Conservation (phyloP, 768 basidiomycete genomes). For the Suillus paluster region DNA sequence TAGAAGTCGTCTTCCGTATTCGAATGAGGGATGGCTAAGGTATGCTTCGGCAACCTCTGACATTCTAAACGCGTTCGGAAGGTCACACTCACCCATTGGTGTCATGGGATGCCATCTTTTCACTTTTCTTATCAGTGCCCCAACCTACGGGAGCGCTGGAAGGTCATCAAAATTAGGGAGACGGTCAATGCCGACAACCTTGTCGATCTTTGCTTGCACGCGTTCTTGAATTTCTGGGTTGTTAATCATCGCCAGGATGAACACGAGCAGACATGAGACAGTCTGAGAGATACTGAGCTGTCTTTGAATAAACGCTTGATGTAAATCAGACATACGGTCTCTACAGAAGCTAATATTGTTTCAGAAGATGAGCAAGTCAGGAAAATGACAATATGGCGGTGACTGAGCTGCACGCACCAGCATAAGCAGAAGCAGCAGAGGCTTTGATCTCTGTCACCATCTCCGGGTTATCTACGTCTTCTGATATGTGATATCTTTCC, state of each 20-base stretch:
- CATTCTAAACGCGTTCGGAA: too few relatives aligned
- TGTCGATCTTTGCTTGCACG: slow-evolving; percentile 39
- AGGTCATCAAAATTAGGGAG: slow-evolving; percentile 38
- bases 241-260: slow-evolving; percentile 35
- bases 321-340: slow-evolving; percentile 30
- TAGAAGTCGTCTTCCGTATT: slow-evolving; percentile 41
- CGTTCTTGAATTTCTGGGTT: slow-evolving; percentile 31
- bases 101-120: slow-evolving; percentile 32
- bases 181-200: slow-evolving; percentile 29
- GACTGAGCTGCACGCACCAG: slow-evolving; percentile 16
- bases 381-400: background rate
- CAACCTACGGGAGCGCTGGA: slow-evolving; percentile 35
- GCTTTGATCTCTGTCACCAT: slow-evolving; percentile 23
- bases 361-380: background rate
- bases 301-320: background rate
- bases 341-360: slow-evolving; percentile 31
- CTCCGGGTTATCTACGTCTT: slow-evolving; percentile 13
- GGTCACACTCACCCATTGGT: slow-evolving; percentile 25
- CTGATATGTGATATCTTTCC: slow-evolving; percentile 6
- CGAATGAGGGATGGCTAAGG: slow-evolving; percentile 45
- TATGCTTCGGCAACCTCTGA: background rate
- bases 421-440: slow-evolving; percentile 21
- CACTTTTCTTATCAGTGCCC: slow-evolving; percentile 37
- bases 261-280: slow-evolving; percentile 23
- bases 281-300: slow-evolving; percentile 24